phyloP scores from a whole-genome alignment of 768 basidiomycete species.

The Punctularia strigosozonata region DNA sequence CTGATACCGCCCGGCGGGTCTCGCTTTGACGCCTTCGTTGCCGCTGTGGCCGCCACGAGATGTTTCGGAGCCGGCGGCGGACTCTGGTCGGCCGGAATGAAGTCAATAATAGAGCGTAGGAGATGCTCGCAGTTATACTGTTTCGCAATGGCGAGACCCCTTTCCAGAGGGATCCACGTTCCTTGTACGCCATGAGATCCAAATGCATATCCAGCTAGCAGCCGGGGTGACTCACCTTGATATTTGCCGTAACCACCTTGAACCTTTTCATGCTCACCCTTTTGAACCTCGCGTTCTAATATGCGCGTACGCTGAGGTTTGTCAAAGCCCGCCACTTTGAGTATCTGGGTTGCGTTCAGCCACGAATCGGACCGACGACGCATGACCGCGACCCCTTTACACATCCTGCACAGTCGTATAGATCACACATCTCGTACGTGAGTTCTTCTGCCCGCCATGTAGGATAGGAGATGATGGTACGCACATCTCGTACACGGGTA shows the following conservation, averaged over 20 bases:
- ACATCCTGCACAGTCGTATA: too few relatives aligned
- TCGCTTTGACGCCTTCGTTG: constrained; percentile 16
- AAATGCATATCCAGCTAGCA: too few relatives aligned
- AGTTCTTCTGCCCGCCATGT: constrained; percentile 1
- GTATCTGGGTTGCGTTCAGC: constrained; percentile 98
- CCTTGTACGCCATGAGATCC: too few relatives aligned
- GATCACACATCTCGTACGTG: constrained; percentile 24
- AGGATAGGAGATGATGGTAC: constrained; percentile 22
- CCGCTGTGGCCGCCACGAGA: constrained; percentile 64
- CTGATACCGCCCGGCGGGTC: constrained; percentile 20
- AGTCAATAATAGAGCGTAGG: constrained; percentile 90
- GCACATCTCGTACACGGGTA: constrained; percentile 88
- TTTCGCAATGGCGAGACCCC: constrained; percentile 74
- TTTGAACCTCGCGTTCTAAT: constrained; percentile 95
- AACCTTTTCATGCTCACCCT: constrained; percentile 97
- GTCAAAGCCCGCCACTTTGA: constrained; percentile 98
- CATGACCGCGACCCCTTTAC: constrained; percentile 96
- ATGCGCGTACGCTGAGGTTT: constrained; percentile 97
- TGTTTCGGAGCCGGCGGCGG: constrained; percentile 96
- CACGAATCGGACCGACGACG: constrained; percentile 91
- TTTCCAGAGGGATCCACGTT: constrained; percentile 95
- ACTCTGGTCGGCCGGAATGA: constrained; percentile 79
- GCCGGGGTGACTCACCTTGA: constrained; percentile 77
- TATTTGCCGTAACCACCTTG: constrained; percentile 99
- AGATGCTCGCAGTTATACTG: constrained; percentile 88